Conservation (phyloP, 345 rosid genomes). For the Gossypium turneri region DNA sequence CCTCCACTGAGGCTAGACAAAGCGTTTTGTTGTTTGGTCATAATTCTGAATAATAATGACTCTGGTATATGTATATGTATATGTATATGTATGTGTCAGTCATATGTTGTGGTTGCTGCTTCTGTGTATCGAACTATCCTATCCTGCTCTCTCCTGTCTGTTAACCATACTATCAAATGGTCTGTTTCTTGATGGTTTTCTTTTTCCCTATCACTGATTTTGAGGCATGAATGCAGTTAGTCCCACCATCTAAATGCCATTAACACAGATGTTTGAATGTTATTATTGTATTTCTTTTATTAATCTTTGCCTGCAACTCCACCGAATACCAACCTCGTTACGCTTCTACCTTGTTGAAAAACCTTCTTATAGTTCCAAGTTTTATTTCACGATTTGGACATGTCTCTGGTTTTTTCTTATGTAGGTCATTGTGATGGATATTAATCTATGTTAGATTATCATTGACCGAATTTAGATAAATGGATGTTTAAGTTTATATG, state of each 20-base stretch:
- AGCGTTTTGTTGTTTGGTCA: neutral
- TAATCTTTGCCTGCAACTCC: too few relatives aligned
- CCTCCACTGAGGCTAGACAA: too few relatives aligned
- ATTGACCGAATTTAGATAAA: too few relatives aligned
- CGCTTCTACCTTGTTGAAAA: too few relatives aligned
- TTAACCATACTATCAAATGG: neutral
- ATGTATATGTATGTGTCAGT: constrained; percentile 20
- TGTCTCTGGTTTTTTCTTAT: too few relatives aligned
- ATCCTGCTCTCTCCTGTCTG: neutral
- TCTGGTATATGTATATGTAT: constrained; percentile 19
- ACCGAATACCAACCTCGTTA: too few relatives aligned
- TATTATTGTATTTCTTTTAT: too few relatives aligned
- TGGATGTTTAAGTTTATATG: too few relatives aligned
- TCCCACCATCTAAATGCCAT: neutral
- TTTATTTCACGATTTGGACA: too few relatives aligned
- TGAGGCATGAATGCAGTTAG: neutral
- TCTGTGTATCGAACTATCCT: constrained; percentile 6
- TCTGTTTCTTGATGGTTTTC: neutral
- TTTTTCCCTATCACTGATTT: neutral
- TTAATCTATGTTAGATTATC: too few relatives aligned
- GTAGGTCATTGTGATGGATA: too few relatives aligned
- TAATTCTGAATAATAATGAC: constrained; percentile 18
- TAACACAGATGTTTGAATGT: neutral
- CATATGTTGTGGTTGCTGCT: constrained; percentile 18
- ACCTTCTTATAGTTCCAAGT: too few relatives aligned